Conservation (phyloP, 495 filamentous ascomycete genomes). For the Durotheca rogersii region DNA sequence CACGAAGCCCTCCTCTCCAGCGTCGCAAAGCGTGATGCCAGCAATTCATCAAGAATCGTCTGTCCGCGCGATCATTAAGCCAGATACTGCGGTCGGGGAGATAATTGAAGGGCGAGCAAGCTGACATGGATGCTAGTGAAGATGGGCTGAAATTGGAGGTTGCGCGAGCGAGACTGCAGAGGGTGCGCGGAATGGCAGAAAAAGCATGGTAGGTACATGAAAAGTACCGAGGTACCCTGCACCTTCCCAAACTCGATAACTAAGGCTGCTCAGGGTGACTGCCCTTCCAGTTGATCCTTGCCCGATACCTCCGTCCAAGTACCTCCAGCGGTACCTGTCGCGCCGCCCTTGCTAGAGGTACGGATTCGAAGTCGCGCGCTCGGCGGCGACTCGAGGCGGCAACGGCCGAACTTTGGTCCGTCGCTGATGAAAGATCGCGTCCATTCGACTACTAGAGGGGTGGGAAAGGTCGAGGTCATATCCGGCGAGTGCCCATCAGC, state of each 20-base stretch:
- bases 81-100: not conserved
- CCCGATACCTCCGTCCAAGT: not conserved
- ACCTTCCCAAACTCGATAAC: no score
- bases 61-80: not conserved
- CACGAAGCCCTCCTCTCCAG: slow-evolving; percentile 29
- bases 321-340: no score
- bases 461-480: not conserved
- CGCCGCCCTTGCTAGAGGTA: no score
- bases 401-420: slow-evolving; percentile 31
- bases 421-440: no score
- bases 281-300: no score
- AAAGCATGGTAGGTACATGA: slow-evolving; percentile 1
- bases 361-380: no score
- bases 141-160: slow-evolving; percentile 38
- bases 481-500: not conserved
- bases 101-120: slow-evolving; percentile 15
- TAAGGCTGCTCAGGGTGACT: no score
- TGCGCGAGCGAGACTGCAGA: slow-evolving; percentile 34
- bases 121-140: slow-evolving; percentile 15
- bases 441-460: not conserved
- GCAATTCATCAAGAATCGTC: slow-evolving; percentile 24
- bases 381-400: slow-evolving; percentile 3
- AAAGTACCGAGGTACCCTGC: slow-evolving; percentile 3
- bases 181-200: slow-evolving; percentile 11
- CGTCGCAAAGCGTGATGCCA: slow-evolving; percentile 19